Evolutionary conservation across 768 basidiomycete species (phyloP).

Genomic region (Mycena metata): DNA sequence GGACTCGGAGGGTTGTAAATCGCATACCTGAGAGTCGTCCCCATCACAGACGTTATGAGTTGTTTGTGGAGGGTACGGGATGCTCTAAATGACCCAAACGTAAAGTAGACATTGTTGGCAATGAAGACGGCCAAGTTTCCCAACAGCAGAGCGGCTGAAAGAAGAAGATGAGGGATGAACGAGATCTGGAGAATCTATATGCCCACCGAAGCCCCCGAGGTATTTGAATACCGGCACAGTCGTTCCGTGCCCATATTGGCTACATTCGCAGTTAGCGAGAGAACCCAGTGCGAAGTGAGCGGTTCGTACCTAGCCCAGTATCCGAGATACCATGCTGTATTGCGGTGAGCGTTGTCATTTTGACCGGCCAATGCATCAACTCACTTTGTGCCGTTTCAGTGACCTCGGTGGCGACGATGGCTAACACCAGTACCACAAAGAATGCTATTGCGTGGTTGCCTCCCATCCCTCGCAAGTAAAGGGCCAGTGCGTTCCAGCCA

Average conservation of each 20-base stretch:
- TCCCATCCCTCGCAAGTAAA: constrained; percentile 55
- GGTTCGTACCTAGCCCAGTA: constrained; percentile 50
- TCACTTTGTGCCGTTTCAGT: constrained; percentile 46
- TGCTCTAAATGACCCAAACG: constrained; percentile 65
- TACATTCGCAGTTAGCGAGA: constrained; percentile 8
- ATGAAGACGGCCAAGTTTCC: constrained; percentile 48
- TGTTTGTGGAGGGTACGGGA: constrained; percentile 66
- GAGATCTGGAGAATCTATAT: not conserved
- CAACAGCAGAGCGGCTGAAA: constrained; percentile 50
- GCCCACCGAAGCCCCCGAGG: constrained; percentile 55
- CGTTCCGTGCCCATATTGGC: constrained; percentile 42
- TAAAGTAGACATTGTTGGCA: constrained; percentile 53
- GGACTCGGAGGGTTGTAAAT: no score
- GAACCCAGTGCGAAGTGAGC: not conserved
- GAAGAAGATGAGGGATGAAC: not conserved
- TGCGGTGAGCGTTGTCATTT: no score
- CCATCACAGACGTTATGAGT: constrained; percentile 66
- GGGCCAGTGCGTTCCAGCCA: constrained; percentile 56
- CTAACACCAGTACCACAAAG: constrained; percentile 45
- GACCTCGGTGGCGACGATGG: constrained; percentile 43
- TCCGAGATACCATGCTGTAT: constrained; percentile 56
- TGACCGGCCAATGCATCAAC: no score
- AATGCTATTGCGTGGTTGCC: constrained; percentile 52
- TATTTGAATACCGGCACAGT: constrained; percentile 56
- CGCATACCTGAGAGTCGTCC: constrained; percentile 56